Evolutionary conservation across 345 rosid genomes (phyloP), one percentile per base, ranked within the genome.

Genomic region (Salix koriyanagi): DNA sequence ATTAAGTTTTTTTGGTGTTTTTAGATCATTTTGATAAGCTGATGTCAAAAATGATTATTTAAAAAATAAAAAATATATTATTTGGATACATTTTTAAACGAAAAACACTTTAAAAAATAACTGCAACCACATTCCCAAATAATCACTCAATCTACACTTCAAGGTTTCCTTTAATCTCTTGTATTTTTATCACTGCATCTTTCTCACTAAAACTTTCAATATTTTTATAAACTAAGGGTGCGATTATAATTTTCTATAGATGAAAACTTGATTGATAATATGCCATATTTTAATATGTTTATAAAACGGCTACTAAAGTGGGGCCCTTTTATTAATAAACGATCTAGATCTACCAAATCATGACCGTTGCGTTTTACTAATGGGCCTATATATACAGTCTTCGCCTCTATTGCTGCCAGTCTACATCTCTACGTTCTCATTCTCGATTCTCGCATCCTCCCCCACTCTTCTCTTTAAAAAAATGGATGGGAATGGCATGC

Each of bases 401-500:
- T 52, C 28, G 4, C 52, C 10, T 65, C 18, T 21, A 4, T 36
- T 14, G 44, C 6, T 8, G 25, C 42, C 21, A 7, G 10, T n/a
- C 37, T 9, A 5, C 44, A 39, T 6, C 3, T 2, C 12, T 2
- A n/a, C 32, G 6, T 11, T 10, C 68, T 4, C 41, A 11, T 44
- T 25, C 70, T 42, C 70, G 21, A 48, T n/a, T 52, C 65, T 13
- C 37, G 4, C n/a, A 19, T 7, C 9, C 65, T 10, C 41, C 37
- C 14, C 11, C 34, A 34, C 7, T 14, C 50, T 62, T 18, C 70
- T 32, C 44, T 32, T 23, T 9, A 11, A 8, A 15, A 77, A 78
- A 32, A 92, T 92, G 94, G 91, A 73, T 74, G 81, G 64, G 44
- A 83, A 80, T 46, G 75, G 81, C 25, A 69, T 80, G 6, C 71